A percentile compares a stretch with the other conserved stretches of the same genome.
Conservation (phyloP, 192 early-diverging fungal genomes). For the Haplosporangium gracile region DNA sequence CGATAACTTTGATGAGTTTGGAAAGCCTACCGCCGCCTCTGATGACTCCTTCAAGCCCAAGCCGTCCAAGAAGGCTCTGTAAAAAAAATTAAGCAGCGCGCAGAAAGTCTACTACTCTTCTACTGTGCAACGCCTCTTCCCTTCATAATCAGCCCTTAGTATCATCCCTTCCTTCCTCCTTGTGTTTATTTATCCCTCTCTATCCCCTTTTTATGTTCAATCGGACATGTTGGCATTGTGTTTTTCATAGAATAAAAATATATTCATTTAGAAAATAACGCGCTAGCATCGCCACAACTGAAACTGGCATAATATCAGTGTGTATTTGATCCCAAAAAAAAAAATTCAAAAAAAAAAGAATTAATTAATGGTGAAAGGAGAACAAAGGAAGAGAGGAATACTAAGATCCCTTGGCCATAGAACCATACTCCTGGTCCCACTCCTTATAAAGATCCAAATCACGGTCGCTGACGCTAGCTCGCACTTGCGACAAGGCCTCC, state of each 20-base stretch:
- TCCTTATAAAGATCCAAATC: constrained; percentile 81
- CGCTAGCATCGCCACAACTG: too few relatives aligned
- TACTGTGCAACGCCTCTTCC: not conserved
- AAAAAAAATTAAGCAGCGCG: constrained; percentile 5
- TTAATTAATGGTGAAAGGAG: not conserved
- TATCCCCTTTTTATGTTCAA: not conserved
- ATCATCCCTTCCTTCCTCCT: not conserved
- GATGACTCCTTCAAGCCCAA: constrained; percentile 23
- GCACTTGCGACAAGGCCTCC: constrained; percentile 84
- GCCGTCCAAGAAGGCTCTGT: constrained; percentile 12
- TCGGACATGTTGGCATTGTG: constrained; percentile 2
- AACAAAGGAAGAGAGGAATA: not conserved
- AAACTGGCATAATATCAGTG: not conserved
- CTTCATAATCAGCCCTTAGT: not conserved
- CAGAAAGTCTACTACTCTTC: not conserved
- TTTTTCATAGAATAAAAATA: constrained; percentile 15
- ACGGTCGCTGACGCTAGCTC: constrained; percentile 86
- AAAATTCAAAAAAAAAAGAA: not conserved
- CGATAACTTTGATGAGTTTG: constrained; percentile 66
- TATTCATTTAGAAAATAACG: not conserved
- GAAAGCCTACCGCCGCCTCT: constrained; percentile 38
- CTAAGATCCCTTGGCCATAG: constrained; percentile 32
- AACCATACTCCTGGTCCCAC: constrained; percentile 85
- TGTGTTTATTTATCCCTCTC: not conserved
- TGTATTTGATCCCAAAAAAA: not conserved